Evolutionary conservation across 768 basidiomycete species (phyloP).

Genomic region (Lyophyllum semitale): DNA sequence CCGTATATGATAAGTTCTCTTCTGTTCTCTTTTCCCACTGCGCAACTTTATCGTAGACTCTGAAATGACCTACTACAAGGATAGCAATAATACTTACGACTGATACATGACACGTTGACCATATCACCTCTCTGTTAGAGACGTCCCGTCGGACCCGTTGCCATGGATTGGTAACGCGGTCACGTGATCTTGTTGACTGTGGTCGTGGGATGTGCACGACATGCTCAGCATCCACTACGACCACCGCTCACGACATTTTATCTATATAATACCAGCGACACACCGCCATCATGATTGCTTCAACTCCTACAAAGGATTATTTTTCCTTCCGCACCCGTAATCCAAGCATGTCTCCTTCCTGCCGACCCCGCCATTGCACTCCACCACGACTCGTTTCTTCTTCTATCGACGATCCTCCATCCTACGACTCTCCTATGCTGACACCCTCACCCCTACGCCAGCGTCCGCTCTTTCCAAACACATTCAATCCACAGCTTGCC

Average conservation of each 20-base stretch:
- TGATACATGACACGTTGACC: no score
- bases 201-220: constrained; percentile 31
- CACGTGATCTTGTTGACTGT: constrained; percentile 50
- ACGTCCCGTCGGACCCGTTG: no score
- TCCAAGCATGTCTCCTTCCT: constrained; percentile 35
- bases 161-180: constrained; percentile 35
- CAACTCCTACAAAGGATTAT: constrained; percentile 43
- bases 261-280: constrained; percentile 14
- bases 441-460: constrained; percentile 65
- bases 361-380: constrained; percentile 35
- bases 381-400: constrained; percentile 32
- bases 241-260: constrained; percentile 10
- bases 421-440: constrained; percentile 60
- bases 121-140: no score
- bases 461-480: constrained; percentile 38
- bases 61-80: no score
- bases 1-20: no score
- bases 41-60: no score
- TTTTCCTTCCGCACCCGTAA: constrained; percentile 31
- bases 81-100: no score
- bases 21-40: no score
- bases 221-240: constrained; percentile 26
- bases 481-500: constrained; percentile 21
- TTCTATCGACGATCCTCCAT: constrained; percentile 24
- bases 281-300: constrained; percentile 40